Evolutionary conservation across 202 grass and related monocot genomes (phyloP).

Genomic region (Digitaria exilis): DNA sequence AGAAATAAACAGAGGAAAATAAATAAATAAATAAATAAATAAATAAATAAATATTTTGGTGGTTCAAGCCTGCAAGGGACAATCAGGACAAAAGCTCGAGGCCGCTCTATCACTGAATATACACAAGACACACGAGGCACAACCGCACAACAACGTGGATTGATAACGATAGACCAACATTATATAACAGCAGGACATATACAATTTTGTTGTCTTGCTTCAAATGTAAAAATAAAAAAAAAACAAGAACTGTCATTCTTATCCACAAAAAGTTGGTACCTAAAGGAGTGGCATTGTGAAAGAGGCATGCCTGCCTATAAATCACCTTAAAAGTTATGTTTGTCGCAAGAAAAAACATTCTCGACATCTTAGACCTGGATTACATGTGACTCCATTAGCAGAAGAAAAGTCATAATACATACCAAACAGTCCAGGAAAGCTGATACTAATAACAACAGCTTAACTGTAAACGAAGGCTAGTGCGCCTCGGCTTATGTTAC

Average conservation of each 20-base stretch:
- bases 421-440: slow-evolving; percentile 51
- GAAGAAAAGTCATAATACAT: slow-evolving; percentile 5
- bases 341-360: not conserved
- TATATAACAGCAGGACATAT: not conserved
- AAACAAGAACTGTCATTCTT: not conserved
- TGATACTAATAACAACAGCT: slow-evolving; percentile 69
- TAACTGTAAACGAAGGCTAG: slow-evolving; percentile 42
- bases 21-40: too few species aligned
- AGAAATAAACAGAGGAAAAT: too few species aligned
- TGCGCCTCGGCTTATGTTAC: slow-evolving; percentile 48
- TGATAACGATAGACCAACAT: not conserved
- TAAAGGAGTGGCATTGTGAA: not conserved
- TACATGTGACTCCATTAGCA: slow-evolving; percentile 39
- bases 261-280: not conserved
- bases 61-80: too few species aligned
- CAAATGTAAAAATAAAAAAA: not conserved
- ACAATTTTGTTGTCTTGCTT: not conserved
- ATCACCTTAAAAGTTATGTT: not conserved
- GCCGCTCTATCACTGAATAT: not conserved
- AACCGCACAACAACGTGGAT: not conserved
- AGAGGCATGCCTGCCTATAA: not conserved
- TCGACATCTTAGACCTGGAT: not conserved
- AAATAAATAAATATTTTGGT: too few species aligned
- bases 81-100: not conserved
- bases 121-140: not conserved